Evolutionary conservation across 768 basidiomycete genomes (phyloP), one percentile per base, ranked within the genome.

Genomic region (Leccinellum albellum): DNA sequence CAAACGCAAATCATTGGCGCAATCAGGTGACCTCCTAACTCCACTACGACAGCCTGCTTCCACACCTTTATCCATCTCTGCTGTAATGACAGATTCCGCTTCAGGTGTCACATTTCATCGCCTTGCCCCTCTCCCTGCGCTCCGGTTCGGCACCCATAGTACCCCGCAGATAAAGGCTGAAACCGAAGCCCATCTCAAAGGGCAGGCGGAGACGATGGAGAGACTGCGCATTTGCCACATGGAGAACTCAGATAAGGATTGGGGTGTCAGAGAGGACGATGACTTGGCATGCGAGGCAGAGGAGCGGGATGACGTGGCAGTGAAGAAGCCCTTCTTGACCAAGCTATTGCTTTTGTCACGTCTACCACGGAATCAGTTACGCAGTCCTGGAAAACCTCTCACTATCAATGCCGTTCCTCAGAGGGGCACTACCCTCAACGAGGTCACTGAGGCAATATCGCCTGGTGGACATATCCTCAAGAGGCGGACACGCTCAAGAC

Each of bases 381-480:
- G 53, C 51, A 73, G 72, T 50, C 70, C 70, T 4, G 64, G 71
- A 51, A 72, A 72, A 31, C 59, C 63, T 17, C 49, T 62, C 0
- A 31, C 56, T 17, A 54, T 65, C 29, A 69, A 63, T 17, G 55
- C 62, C 21, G 58, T 72, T 15, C 70, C 72, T 17, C 72, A 72
- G 45, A 79, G 78, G 57, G 77, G 74, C 1, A 82, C 74, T 51
- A 66, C 71, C 23, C 73, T 75, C 50, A 80, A 82, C 58, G 86
- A 88, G 65, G 83, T 87, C 29, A 83, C 77, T 3, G 87, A 85
- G 59, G 84, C 83, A 1, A 77, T 90, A 56, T 91, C 88, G 0
- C 89, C 89, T 3, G 87, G 87, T 13, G 89, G 88, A 0, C 89
- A 89, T 70, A 75, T 91, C 55, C 80, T 78, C 37, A 91, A 91